Base-by-base conservation (phyloP, 1,284 basidiomycete species). In the Marasmius oreades region DNA sequence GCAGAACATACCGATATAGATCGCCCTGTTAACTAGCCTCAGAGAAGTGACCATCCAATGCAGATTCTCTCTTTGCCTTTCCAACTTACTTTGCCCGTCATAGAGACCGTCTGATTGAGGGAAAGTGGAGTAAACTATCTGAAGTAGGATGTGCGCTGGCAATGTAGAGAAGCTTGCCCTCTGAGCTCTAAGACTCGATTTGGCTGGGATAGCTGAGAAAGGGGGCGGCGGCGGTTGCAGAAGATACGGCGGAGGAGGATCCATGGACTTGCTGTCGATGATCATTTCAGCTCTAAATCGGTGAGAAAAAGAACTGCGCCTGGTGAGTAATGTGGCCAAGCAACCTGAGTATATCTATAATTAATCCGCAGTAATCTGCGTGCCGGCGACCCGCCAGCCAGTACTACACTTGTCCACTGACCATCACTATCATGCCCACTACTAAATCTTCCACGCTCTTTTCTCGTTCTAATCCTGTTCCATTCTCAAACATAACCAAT, bases 41-140 rank as follows among this genome's bases (percentile, higher is more conserved):
- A 84, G 70, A 52, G 68, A 71, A 31, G 73, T 72, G 1, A 73
- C 70, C 33, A 85, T 60, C 81, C 82, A 84, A 55, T 80, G 78
- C 24, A 83, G 62, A 7, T 73, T 77, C 67, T 70, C 74, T 39
- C 79, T 69, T 60, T 81, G 80, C 34, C 72, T 68, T 26, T 60
- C 62, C 22, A 61, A 45, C 64, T 75, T 73, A 8, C 72, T 58
- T 46, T 64, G 66, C 12, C 70, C 69, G 52, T 69, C 66, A 36
- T 70, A 64, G 46, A 62, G 57, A n/a, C 68, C 67, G 26, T 67
- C 59, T 5, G 65, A 62, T 48, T 65, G 65, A 5, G 77, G 73
- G 58, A 85, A 81, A 0, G 75, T 73, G 52, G 70, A 68, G 59
- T 82, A 77, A 0, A 85, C 75, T 48, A 84, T 75, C 51, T 80